Percentiles rank a stretch among this genome's conserved stretches.
These are phyloP conservation scores for Phytopythium oedochilum DNA, from an alignment of 352 stramenopile genomes.

Conservation along the genomic window DNA sequence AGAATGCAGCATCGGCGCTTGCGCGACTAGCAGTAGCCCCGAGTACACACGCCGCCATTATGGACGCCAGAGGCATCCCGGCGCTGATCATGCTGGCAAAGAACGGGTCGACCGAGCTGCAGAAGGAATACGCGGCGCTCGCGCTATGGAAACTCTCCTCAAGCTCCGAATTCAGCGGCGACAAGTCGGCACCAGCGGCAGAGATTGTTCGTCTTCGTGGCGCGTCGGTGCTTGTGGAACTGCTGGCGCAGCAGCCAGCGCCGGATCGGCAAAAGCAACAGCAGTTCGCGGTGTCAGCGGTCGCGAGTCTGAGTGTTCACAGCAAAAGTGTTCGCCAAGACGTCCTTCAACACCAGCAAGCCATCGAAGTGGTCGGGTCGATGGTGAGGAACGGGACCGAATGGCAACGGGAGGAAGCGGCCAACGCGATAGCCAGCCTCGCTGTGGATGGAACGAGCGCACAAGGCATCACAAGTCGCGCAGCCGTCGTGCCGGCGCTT, in stretches of 20 bases:
- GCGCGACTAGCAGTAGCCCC: not conserved
- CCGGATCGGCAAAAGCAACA: not conserved
- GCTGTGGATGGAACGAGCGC: not conserved
- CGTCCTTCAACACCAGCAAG: not conserved
- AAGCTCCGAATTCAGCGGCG: not conserved
- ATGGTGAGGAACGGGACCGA: not conserved
- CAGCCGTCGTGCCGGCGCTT: not conserved
- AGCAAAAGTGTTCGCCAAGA: not conserved
- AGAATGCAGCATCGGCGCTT: not conserved
- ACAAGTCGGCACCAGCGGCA: not conserved
- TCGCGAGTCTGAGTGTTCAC: not conserved
- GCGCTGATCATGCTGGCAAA: not conserved
- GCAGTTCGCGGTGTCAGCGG: not conserved
- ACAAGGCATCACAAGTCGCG: not conserved
- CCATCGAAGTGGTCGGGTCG: not conserved
- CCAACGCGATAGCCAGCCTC: not conserved
- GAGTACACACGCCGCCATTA: not conserved
- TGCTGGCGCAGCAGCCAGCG: not conserved
- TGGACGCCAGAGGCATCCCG: not conserved
- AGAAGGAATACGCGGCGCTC: not conserved
- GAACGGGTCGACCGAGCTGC: not conserved
- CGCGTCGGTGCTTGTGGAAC: not conserved
- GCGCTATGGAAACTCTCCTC: not conserved
- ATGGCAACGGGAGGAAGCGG: not conserved
- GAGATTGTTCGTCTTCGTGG: not conserved